Percentiles rank a stretch among this genome's conserved stretches.
These are phyloP conservation scores for Powellomyces hirtus DNA, from an alignment of 192 early-diverging fungal genomes.

Conservation along the genomic window DNA sequence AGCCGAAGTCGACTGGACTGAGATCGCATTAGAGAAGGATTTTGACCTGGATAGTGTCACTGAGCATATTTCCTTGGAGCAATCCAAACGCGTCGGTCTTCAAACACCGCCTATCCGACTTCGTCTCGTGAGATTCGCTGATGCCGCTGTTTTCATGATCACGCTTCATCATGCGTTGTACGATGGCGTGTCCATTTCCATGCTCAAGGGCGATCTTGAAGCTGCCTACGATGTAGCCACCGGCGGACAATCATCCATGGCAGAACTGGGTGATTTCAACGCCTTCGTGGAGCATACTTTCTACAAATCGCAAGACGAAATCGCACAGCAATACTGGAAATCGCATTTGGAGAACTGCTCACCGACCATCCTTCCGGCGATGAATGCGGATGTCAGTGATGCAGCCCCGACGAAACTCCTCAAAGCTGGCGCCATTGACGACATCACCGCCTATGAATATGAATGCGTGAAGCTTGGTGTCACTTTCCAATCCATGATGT, in stretches of 20 bases:
- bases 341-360: too few species aligned
- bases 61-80: not conserved
- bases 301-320: too few species aligned
- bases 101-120: not conserved
- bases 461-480: slow-evolving; percentile 5
- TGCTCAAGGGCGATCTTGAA: slow-evolving; percentile 18
- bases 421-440: too few species aligned
- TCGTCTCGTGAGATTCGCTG: not conserved
- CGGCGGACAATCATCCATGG: too few species aligned
- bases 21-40: not conserved
- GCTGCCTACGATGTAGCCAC: not conserved
- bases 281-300: too few species aligned
- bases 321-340: too few species aligned
- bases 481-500: slow-evolving; percentile 7
- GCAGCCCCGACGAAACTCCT: too few species aligned
- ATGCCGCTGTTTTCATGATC: slow-evolving; percentile 6
- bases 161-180: slow-evolving; percentile 36
- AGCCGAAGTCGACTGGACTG: not conserved
- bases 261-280: too few species aligned
- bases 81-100: not conserved
- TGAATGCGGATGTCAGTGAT: too few species aligned
- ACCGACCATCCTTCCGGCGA: too few species aligned
- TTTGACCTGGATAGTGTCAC: not conserved
- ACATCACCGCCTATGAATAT: too few species aligned
- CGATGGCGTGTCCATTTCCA: slow-evolving; percentile 32